These are phyloP conservation scores for Zygotorulaspora danielsina DNA, from an alignment of 805 yeast species.

Conservation along the genomic window DNA sequence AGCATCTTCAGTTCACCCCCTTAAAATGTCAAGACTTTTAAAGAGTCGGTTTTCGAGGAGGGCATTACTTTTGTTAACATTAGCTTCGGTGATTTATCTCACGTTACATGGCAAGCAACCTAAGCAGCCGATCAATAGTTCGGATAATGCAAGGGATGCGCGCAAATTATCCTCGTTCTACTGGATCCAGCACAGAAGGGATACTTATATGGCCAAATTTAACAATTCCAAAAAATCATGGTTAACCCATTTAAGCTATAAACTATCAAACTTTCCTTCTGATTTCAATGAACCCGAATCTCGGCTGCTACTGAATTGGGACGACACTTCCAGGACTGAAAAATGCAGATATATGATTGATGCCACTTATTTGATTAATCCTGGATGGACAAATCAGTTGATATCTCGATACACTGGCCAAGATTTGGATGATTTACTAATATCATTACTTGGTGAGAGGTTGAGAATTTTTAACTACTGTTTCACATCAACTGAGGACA, in stretches of 20 bases:
- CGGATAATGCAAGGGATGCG: conserved; percentile 5
- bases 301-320: conserved; percentile 11
- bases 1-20: no score
- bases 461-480: conserved; percentile 31
- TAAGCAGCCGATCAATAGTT: no score
- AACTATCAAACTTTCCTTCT: not conserved
- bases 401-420: conserved; percentile 15
- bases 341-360: conserved; percentile 25
- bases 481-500: conserved; percentile 20
- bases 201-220: conserved; percentile 1
- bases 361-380: conserved; percentile 15
- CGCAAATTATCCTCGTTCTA: conserved; percentile 7
- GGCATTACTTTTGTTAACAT: not conserved
- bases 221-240: not conserved
- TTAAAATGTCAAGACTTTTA: not conserved
- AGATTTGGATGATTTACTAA: conserved; percentile 21
- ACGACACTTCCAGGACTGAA: conserved; percentile 7
- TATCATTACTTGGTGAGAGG: conserved; percentile 25
- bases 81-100: conserved; percentile 1
- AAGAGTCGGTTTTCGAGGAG: conserved; percentile 3
- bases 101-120: not conserved
- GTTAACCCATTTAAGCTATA: not conserved
- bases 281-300: conserved; percentile 5
- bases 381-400: conserved; percentile 24
- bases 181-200: conserved; percentile 11